Evolutionary conservation across 2,329 filamentous ascomycete species (phyloP), one percentile per base, ranked within the genome.

Genomic region (Penicillium italicum): DNA sequence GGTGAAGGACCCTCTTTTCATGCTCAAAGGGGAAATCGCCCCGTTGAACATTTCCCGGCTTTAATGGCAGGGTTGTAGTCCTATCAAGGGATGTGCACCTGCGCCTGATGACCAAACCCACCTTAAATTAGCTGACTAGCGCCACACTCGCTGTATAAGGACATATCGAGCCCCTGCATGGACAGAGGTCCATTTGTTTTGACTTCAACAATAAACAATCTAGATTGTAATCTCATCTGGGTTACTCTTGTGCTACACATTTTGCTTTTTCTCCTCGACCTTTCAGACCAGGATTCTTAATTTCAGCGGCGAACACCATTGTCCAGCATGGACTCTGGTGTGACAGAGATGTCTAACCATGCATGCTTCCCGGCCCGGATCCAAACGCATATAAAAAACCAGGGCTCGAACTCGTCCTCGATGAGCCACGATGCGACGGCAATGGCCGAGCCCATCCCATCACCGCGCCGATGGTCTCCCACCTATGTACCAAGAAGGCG

Each of bases 81-180:
- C 55, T 63, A 59, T 58, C 68, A 72, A 72, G 70, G 70, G 69
- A 66, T 72, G 59, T 61, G 48, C 61, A 57, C 33, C 55, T 44
- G 44, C 56, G 50, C 50, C 59, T 31, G 48, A 50, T 62, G 55
- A 63, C 55, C 59, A 52, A 61, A 47, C 55, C 56, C 55, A 60
- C 58, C 58, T 56, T 53, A 49, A 57, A 60, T 42, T 45, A 56
- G 40, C 47, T 42, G 50, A 51, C 54, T 64, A 60, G 62, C 55
- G 63, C 57, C 55, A 58, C 48, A 58, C 28, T 46, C 33, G 31
- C 42, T 64, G 69, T 72, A 72, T 71, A 72, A 72, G 70, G 65
- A 51, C 54, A 56, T 62, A 57, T 59, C 49, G 50, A 62, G 53
- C 65, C 64, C 62, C 62, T 65, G 56, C 62, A 56, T 55, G 43